Percentiles rank a stretch among this genome's conserved stretches.
Evolutionary conservation across 2,329 filamentous ascomycete genomes (phyloP).

Genomic region (Cordyceps javanica): DNA sequence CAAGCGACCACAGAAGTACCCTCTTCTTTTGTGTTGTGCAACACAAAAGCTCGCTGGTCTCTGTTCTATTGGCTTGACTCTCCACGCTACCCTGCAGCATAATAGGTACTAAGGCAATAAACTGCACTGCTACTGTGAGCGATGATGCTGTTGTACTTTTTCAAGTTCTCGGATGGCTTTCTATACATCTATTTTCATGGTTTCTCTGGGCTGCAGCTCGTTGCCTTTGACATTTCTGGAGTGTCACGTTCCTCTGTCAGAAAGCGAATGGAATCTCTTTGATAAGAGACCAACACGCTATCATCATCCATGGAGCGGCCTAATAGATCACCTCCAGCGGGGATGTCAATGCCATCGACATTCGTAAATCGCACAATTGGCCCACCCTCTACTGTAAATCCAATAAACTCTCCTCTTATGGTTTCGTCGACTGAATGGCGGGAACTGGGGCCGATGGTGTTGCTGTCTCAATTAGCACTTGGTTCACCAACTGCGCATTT

Average conservation of each 20-base stretch:
- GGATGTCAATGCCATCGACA: slow-evolving; percentile 24
- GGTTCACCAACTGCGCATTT: not conserved
- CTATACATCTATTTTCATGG: not conserved
- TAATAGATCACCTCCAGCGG: slow-evolving; percentile 29
- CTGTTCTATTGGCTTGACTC: too few species aligned
- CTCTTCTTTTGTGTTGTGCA: too few species aligned
- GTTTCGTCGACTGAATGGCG: slow-evolving; percentile 29
- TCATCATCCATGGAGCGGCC: slow-evolving; percentile 29
- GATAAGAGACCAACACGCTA: slow-evolving; percentile 34
- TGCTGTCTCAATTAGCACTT: slow-evolving; percentile 20
- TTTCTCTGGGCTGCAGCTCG: too few species aligned
- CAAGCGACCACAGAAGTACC: too few species aligned
- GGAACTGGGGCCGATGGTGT: slow-evolving; percentile 30
- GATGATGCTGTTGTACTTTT: too few species aligned
- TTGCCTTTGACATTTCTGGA: not conserved
- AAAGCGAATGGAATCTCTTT: slow-evolving; percentile 28
- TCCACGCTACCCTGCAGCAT: too few species aligned
- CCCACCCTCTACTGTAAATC: slow-evolving; percentile 39
- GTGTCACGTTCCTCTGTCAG: slow-evolving; percentile 17
- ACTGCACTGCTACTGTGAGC: too few species aligned
- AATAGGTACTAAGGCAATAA: too few species aligned
- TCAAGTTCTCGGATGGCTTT: too few species aligned
- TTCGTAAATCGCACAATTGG: slow-evolving; percentile 40
- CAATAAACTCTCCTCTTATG: slow-evolving; percentile 32
- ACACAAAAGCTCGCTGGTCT: too few species aligned